phyloP scores from a whole-genome alignment of 2,329 filamentous ascomycete genomes.

The Fusarium sarcochroum region DNA sequence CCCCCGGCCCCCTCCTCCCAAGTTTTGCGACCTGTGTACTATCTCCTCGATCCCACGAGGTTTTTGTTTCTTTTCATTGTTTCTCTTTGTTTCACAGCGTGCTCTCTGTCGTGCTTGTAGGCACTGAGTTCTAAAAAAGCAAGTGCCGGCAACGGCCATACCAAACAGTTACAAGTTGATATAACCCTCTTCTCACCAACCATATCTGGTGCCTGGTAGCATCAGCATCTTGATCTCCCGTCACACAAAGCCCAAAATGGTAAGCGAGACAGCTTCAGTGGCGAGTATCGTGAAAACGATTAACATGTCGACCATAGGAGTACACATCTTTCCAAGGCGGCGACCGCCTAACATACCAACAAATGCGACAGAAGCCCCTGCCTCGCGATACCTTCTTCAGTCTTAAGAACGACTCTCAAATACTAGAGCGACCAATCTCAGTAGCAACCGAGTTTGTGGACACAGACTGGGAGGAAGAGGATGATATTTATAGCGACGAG shows the following conservation, averaged over 20 bases:
- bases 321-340: slow-evolving; percentile 54
- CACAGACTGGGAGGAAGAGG: slow-evolving; percentile 79
- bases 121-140: slow-evolving; percentile 45
- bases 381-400: slow-evolving; percentile 73
- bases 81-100: slow-evolving; percentile 51
- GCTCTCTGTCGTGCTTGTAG: slow-evolving; percentile 33
- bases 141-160: slow-evolving; percentile 58
- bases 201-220: slow-evolving; percentile 37
- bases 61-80: slow-evolving; percentile 48
- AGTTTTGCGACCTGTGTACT: slow-evolving; percentile 59
- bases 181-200: slow-evolving; percentile 30
- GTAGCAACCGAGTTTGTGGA: slow-evolving; percentile 84
- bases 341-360: slow-evolving; percentile 58
- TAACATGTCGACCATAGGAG: slow-evolving; percentile 49
- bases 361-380: slow-evolving; percentile 67
- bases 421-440: slow-evolving; percentile 71
- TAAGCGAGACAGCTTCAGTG: slow-evolving; percentile 40
- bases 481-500: slow-evolving; percentile 72
- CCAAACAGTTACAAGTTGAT: slow-evolving; percentile 36
- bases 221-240: slow-evolving; percentile 23
- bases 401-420: slow-evolving; percentile 63
- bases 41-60: slow-evolving; percentile 53
- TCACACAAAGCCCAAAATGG: slow-evolving; percentile 50
- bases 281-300: background rate
- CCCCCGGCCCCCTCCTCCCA: slow-evolving; percentile 55